Evolutionary conservation across 805 yeast species (phyloP).

Genomic region (Candida xiaguanensis): DNA sequence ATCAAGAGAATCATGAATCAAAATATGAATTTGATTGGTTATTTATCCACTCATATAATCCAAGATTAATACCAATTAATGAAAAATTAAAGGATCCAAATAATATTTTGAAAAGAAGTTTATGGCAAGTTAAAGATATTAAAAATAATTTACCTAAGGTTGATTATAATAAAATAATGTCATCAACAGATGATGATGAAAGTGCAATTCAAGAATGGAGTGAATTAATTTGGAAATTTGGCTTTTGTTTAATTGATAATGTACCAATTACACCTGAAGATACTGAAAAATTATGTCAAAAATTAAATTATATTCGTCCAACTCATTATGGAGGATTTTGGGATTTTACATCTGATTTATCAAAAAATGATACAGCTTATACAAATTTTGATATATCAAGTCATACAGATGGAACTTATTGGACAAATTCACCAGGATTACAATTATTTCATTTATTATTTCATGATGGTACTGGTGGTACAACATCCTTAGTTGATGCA

Average conservation of each 20-base stretch:
- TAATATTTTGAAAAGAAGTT: slow-evolving; percentile 24
- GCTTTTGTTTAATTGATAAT: slow-evolving; percentile 58
- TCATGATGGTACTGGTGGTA: slow-evolving; percentile 68
- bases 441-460: slow-evolving; percentile 62
- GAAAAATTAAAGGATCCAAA: slow-evolving; percentile 24
- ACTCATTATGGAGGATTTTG: slow-evolving; percentile 81
- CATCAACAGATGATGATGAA: slow-evolving; percentile 26
- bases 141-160: slow-evolving; percentile 43
- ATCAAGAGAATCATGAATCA: slow-evolving; percentile 36
- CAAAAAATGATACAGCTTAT: slow-evolving; percentile 69
- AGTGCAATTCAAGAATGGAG: slow-evolving; percentile 55
- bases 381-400: slow-evolving; percentile 60
- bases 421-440: slow-evolving; percentile 70
- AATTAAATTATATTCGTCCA: slow-evolving; percentile 57
- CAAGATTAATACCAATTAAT: slow-evolving; percentile 35
- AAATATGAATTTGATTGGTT: slow-evolving; percentile 41
- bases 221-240: slow-evolving; percentile 49
- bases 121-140: slow-evolving; percentile 46
- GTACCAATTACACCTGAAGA: slow-evolving; percentile 59
- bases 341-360: slow-evolving; percentile 70
- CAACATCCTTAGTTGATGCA: slow-evolving; percentile 64
- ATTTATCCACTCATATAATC: slow-evolving; percentile 49
- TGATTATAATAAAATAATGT: slow-evolving; percentile 46
- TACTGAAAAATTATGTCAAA: slow-evolving; percentile 54
- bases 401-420: slow-evolving; percentile 74